Conservation (phyloP, 2,329 filamentous ascomycete genomes). For the Talaromyces sp. region DNA sequence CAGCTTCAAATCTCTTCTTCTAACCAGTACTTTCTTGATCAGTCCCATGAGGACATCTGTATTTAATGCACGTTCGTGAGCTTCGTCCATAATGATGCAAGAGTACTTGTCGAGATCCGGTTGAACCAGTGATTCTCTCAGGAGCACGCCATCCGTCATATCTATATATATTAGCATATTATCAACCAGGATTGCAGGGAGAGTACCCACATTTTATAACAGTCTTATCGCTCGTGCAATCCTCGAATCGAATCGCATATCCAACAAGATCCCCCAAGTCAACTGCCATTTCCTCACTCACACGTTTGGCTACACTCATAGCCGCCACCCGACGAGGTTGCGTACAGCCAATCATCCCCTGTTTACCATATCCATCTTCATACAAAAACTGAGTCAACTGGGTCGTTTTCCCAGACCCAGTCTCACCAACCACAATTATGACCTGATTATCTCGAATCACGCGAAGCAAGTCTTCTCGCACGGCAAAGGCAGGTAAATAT, state of each 20-base stretch:
- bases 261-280: constrained; percentile 81
- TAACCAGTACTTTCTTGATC: constrained; percentile 91
- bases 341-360: constrained; percentile 91
- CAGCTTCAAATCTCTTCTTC: constrained; percentile 84
- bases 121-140: constrained; percentile 89
- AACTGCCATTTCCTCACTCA: constrained; percentile 97
- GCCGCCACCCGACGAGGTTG: constrained; percentile 94
- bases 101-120: constrained; percentile 92
- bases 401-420: constrained; percentile 94
- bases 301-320: constrained; percentile 98
- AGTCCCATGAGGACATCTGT: constrained; percentile 96
- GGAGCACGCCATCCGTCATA: constrained; percentile 94
- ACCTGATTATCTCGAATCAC: constrained; percentile 97
- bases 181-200: not conserved
- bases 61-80: constrained; percentile 91
- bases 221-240: constrained; percentile 93
- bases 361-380: constrained; percentile 86
- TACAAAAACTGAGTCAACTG: constrained; percentile 94
- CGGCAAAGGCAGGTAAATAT: constrained; percentile 90
- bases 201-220: constrained; percentile 69
- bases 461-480: constrained; percentile 83
- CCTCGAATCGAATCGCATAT: constrained; percentile 97
- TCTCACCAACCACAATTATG: constrained; percentile 93
- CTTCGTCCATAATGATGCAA: constrained; percentile 99
- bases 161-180: constrained; percentile 39